Conservation (phyloP, 2,329 filamentous ascomycete genomes). For the Phyllosticta ampelicida region DNA sequence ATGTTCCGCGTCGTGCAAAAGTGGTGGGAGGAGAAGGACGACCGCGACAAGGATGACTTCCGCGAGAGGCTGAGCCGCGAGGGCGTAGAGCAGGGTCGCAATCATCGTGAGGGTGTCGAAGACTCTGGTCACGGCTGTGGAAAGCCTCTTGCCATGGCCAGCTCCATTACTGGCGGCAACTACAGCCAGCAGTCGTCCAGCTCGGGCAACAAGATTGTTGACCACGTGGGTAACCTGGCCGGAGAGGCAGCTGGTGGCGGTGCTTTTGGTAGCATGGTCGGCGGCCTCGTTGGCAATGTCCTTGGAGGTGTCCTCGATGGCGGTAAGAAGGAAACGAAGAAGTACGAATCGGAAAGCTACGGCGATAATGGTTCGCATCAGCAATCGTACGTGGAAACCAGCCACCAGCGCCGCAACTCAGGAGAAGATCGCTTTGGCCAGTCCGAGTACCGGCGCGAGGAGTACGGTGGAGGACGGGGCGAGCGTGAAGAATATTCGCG, state of each 20-base stretch:
- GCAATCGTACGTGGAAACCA: constrained; percentile 52
- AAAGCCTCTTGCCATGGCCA: constrained; percentile 59
- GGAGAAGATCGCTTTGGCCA: constrained; percentile 45
- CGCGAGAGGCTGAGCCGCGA: constrained; percentile 65
- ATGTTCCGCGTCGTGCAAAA: constrained; percentile 73
- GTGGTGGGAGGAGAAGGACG: constrained; percentile 67
- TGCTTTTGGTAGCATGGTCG: constrained; percentile 59
- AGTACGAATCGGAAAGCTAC: constrained; percentile 42
- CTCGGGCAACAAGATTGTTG: constrained; percentile 18
- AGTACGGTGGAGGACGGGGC: constrained; percentile 44
- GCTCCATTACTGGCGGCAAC: constrained; percentile 34
- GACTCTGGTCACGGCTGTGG: constrained; percentile 81
- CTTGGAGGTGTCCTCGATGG: constrained; percentile 50
- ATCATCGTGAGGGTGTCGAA: constrained; percentile 76
- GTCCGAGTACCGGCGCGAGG: constrained; percentile 49
- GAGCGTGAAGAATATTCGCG: constrained; percentile 50
- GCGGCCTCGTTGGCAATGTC: constrained; percentile 50
- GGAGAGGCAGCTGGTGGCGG: constrained; percentile 53
- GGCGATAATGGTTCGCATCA: constrained; percentile 51
- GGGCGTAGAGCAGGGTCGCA: constrained; percentile 65
- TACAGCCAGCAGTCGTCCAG: constrained; percentile 24
- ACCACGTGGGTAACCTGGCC: constrained; percentile 41
- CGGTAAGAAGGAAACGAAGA: constrained; percentile 42
- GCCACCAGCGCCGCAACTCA: constrained; percentile 34
- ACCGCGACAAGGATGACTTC: constrained; percentile 53